These are phyloP conservation scores for Lipomyces oligophaga DNA, from an alignment of 805 yeast species.

Conservation along the genomic window DNA sequence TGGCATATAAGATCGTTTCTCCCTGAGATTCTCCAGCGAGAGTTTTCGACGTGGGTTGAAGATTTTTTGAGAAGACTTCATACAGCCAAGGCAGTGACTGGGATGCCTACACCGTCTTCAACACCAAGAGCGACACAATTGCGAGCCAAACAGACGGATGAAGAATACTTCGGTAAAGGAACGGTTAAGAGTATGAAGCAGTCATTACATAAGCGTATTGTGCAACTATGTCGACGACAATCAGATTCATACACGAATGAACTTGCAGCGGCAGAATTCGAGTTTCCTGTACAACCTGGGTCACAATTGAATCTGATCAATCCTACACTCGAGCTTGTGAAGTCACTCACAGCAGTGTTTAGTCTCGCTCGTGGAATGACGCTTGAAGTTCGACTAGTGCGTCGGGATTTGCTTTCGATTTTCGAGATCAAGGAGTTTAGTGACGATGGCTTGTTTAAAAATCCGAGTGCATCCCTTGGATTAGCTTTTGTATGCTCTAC, in stretches of 20 bases:
- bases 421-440: slow-evolving; percentile 85
- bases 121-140: slow-evolving; percentile 21
- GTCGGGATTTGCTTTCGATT: slow-evolving; percentile 66
- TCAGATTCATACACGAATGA: slow-evolving; percentile 62
- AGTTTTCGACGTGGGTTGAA: slow-evolving; percentile 83
- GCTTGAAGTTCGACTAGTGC: slow-evolving; percentile 67
- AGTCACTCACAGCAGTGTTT: slow-evolving; percentile 68
- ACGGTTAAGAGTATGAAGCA: slow-evolving; percentile 23
- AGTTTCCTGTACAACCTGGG: slow-evolving; percentile 77
- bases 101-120: slow-evolving; percentile 26
- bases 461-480: slow-evolving; percentile 69
- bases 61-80: slow-evolving; percentile 69
- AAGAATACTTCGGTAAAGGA: slow-evolving; percentile 39
- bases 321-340: slow-evolving; percentile 78
- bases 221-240: slow-evolving; percentile 63
- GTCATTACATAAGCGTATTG: slow-evolving; percentile 55
- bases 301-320: slow-evolving; percentile 55
- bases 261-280: slow-evolving; percentile 52
- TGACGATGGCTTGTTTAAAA: slow-evolving; percentile 61
- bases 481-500: slow-evolving; percentile 72
- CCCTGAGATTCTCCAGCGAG: slow-evolving; percentile 71
- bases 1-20: slow-evolving; percentile 80
- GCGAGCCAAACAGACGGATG: slow-evolving; percentile 2
- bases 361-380: slow-evolving; percentile 59
- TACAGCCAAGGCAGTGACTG: slow-evolving; percentile 46